Evolutionary conservation across 2,329 filamentous ascomycete genomes (phyloP).

Genomic region (Leptographium flavum): DNA sequence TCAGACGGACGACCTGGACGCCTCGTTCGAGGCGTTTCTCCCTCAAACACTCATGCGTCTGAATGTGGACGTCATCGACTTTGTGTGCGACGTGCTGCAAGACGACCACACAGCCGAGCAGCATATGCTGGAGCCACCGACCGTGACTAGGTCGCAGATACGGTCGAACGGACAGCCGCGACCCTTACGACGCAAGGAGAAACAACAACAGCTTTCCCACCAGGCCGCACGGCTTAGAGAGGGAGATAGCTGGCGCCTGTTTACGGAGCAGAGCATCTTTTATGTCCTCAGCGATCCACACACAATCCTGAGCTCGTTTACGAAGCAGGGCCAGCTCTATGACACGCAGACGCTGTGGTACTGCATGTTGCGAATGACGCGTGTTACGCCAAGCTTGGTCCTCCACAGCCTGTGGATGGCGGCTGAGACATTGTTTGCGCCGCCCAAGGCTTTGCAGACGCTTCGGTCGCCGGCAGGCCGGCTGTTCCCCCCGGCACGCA

Average conservation of each 20-base stretch:
- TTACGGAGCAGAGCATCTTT: constrained; percentile 51
- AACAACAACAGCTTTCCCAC: constrained; percentile 1
- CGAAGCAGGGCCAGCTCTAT: constrained; percentile 32
- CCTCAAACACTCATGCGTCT: constrained; percentile 44
- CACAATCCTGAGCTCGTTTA: constrained; percentile 42
- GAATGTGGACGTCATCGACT: constrained; percentile 40
- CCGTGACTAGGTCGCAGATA: constrained; percentile 17
- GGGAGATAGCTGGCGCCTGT: constrained; percentile 39
- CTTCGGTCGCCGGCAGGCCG: constrained; percentile 23
- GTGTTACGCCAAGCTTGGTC: constrained; percentile 41
- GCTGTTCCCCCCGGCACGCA: constrained; percentile 21
- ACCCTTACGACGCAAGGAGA: constrained; percentile 20
- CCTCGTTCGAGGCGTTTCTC: constrained; percentile 22
- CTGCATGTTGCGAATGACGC: constrained; percentile 44
- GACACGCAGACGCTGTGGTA: constrained; percentile 51
- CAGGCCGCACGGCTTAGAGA: neutral
- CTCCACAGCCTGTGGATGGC: constrained; percentile 53
- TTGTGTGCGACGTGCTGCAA: constrained; percentile 46
- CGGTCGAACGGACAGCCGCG: constrained; percentile 15
- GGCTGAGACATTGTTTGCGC: constrained; percentile 41
- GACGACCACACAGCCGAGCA: constrained; percentile 39
- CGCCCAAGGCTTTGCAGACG: constrained; percentile 30
- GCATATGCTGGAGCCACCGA: constrained; percentile 28
- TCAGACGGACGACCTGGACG: constrained; percentile 12
- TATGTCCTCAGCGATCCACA: constrained; percentile 45